phyloP scores from a whole-genome alignment of 2,329 filamentous ascomycete species.

The Stachybotrys echinatus region DNA sequence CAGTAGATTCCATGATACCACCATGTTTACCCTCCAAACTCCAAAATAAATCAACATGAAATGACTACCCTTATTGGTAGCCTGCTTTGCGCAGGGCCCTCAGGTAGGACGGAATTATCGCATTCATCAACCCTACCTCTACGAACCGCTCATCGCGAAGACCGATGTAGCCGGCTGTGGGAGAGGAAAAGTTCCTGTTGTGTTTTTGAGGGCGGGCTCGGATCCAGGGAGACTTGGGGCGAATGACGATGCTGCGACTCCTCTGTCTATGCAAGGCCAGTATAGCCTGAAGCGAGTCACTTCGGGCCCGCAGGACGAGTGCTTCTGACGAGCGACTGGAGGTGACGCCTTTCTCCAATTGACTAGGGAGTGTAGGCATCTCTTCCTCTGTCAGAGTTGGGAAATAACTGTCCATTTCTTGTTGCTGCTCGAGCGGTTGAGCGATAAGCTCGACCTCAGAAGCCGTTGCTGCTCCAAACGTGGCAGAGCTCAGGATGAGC shows the following conservation, averaged over 20 bases:
- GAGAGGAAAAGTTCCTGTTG: conserved; percentile 11
- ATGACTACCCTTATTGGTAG: neutral
- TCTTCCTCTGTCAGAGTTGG: neutral
- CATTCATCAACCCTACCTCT: conserved; percentile 18
- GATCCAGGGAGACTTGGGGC: neutral
- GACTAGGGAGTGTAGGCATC: neutral
- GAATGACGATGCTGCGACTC: neutral
- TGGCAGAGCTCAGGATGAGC: neutral
- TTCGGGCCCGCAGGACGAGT: neutral
- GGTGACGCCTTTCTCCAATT: neutral
- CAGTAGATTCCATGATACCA: neutral
- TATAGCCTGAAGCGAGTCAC: neutral
- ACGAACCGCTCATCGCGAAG: conserved; percentile 16
- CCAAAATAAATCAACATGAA: neutral
- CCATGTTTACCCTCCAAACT: neutral
- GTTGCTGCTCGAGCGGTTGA: neutral
- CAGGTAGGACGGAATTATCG: conserved; percentile 19
- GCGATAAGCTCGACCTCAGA: neutral
- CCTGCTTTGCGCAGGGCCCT: conserved; percentile 6
- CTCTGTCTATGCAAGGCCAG: neutral
- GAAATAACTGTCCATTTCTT: neutral
- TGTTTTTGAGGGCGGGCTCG: conserved; percentile 6
- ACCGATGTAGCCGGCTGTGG: conserved; percentile 18
- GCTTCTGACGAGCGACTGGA: neutral
- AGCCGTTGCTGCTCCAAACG: neutral